phyloP scores from a whole-genome alignment of 306 rosid genomes.

The Fagus crenata region DNA sequence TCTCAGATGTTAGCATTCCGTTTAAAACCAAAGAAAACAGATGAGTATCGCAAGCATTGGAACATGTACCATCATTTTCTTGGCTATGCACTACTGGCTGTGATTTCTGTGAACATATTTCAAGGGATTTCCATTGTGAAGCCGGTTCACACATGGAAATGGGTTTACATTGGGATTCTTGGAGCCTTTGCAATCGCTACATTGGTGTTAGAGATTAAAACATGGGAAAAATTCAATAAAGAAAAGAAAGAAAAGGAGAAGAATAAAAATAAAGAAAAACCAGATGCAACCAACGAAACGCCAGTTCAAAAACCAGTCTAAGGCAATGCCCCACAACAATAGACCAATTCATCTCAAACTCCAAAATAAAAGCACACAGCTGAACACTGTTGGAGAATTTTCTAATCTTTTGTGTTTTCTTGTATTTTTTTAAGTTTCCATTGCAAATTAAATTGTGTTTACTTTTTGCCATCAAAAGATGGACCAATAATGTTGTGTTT shows the following conservation, averaged over 20 bases:
- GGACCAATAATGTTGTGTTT: too few relatives aligned
- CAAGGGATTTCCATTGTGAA: conserved; percentile 63
- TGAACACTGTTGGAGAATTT: too few relatives aligned
- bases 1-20: conserved; percentile 67
- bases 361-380: too few relatives aligned
- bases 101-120: conserved; percentile 61
- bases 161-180: conserved; percentile 60
- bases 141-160: conserved; percentile 45
- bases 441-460: too few relatives aligned
- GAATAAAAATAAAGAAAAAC: not conserved
- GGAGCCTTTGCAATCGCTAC: conserved; percentile 30
- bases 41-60: conserved; percentile 73
- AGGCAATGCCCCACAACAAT: too few relatives aligned
- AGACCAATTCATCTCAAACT: too few relatives aligned
- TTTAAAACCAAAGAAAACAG: conserved; percentile 35
- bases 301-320: too few relatives aligned
- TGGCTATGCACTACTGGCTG: conserved; percentile 58
- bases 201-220: conserved; percentile 46
- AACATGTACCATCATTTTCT: conserved; percentile 88
- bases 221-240: conserved; percentile 45
- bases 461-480: too few relatives aligned
- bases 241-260: not conserved
- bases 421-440: too few relatives aligned
- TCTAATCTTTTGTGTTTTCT: too few relatives aligned
- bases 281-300: not conserved